These are phyloP conservation scores for Dillenia turbinata DNA, from an alignment of 164 flowering plant species.

Conservation along the genomic window DNA sequence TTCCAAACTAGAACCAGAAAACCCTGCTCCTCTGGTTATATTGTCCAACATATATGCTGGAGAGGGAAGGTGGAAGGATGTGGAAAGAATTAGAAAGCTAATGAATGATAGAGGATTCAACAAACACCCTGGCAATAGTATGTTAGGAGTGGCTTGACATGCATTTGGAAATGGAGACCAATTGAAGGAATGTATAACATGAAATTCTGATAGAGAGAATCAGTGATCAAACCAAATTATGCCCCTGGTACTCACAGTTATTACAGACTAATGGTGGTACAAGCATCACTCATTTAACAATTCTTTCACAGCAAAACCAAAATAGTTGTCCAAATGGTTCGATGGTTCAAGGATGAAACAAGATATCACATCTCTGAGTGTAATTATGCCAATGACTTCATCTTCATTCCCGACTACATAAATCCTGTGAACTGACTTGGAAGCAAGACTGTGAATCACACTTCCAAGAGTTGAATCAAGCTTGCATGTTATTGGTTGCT, in stretches of 20 bases:
- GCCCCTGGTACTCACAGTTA: not conserved
- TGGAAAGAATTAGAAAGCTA: constrained; percentile 43
- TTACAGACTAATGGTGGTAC: constrained; percentile 2
- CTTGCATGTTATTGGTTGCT: constrained; percentile 71
- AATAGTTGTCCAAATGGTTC: constrained; percentile 54
- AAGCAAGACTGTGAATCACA: constrained; percentile 67
- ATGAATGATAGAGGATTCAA: constrained; percentile 37
- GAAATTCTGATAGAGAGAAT: too few relatives aligned
- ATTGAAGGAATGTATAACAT: too few relatives aligned
- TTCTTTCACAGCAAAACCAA: constrained; percentile 48
- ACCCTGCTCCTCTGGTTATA: constrained; percentile 53
- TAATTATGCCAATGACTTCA: constrained; percentile 69
- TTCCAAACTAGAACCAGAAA: constrained; percentile 47
- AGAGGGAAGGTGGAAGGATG: constrained; percentile 62
- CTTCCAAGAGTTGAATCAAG: constrained; percentile 44
- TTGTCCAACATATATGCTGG: constrained; percentile 62
- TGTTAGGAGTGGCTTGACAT: constrained; percentile 15
- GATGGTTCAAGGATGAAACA: constrained; percentile 86
- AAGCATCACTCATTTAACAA: constrained; percentile 37
- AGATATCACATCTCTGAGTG: constrained; percentile 89
- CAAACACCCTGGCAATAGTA: constrained; percentile 55
- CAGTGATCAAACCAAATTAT: too few relatives aligned
- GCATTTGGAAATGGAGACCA: too few relatives aligned
- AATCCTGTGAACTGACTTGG: constrained; percentile 65
- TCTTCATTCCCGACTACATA: constrained; percentile 47